Conservation (phyloP, 2,329 filamentous ascomycete species). For the Sclerotiophoma versabilis region DNA sequence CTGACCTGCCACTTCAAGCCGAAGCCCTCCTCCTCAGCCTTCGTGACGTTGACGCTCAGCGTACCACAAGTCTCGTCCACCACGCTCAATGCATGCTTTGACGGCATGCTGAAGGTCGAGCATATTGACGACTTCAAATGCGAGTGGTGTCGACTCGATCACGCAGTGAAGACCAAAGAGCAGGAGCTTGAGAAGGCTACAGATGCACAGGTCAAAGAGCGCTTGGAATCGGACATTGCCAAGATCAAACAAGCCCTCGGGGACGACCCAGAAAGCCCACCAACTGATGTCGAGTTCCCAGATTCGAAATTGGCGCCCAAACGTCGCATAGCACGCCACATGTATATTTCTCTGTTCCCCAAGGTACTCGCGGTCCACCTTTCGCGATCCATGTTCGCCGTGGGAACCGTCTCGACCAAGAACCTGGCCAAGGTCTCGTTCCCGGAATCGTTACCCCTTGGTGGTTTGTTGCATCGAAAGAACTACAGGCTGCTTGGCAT, state of each 20-base stretch:
- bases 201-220: conserved; percentile 50
- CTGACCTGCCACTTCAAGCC: conserved; percentile 89
- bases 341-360: conserved; percentile 85
- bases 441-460: conserved; percentile 83
- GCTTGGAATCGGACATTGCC: conserved; percentile 65
- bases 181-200: conserved; percentile 61
- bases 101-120: conserved; percentile 92
- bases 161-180: conserved; percentile 72
- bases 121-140: conserved; percentile 97
- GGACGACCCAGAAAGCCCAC: conserved; percentile 80
- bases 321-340: conserved; percentile 84
- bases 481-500: conserved; percentile 85
- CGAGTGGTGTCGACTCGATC: conserved; percentile 86
- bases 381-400: conserved; percentile 90
- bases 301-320: conserved; percentile 77
- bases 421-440: conserved; percentile 95
- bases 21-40: conserved; percentile 80
- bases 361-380: conserved; percentile 91
- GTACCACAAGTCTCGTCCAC: conserved; percentile 83
- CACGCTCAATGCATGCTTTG: conserved; percentile 85
- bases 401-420: conserved; percentile 78
- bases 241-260: conserved; percentile 74
- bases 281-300: conserved; percentile 76
- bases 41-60: conserved; percentile 90
- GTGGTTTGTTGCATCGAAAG: conserved; percentile 77